Conservation (phyloP, 2,329 filamentous ascomycete genomes). For the Claviceps sorghi region DNA sequence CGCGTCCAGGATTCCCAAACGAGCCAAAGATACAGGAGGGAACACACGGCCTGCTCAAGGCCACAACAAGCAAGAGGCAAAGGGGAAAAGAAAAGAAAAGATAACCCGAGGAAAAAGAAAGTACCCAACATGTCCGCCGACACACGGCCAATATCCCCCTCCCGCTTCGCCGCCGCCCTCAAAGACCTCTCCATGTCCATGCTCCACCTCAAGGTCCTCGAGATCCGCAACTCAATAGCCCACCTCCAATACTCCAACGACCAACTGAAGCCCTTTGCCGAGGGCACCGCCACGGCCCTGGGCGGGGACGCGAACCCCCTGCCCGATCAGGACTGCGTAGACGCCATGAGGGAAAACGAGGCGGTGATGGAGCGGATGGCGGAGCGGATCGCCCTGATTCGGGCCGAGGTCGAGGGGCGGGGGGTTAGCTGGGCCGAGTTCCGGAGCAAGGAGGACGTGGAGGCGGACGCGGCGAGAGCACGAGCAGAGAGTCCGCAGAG, state of each 20-base stretch:
- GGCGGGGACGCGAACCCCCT: conserved; percentile 7
- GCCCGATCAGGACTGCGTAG: conserved; percentile 55
- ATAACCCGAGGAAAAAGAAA: no score
- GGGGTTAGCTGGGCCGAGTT: conserved; percentile 45
- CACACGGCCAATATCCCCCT: conserved; percentile 43
- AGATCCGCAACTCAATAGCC: conserved; percentile 59
- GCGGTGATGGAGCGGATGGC: conserved; percentile 53
- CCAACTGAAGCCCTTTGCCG: conserved; percentile 55
- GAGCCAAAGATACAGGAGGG: no score
- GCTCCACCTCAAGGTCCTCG: conserved; percentile 60
- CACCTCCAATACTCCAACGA: conserved; percentile 63
- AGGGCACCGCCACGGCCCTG: conserved; percentile 26
- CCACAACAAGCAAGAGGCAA: no score
- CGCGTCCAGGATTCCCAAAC: no score
- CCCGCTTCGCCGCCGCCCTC: conserved; percentile 53
- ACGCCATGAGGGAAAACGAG: conserved; percentile 61
- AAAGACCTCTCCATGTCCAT: conserved; percentile 48
- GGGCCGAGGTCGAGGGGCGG: conserved; percentile 46
- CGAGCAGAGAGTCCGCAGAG: background rate
- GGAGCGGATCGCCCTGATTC: conserved; percentile 48
- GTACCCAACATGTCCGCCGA: conserved; percentile 45
- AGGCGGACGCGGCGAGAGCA: conserved; percentile 16
- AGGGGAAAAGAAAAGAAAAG: no score
- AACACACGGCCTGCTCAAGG: no score
- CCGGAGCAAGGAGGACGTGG: conserved; percentile 29